Evolutionary conservation across 2,329 filamentous ascomycete species (phyloP), one percentile per base, ranked within the genome.

Genomic region (Amphichorda felina): DNA sequence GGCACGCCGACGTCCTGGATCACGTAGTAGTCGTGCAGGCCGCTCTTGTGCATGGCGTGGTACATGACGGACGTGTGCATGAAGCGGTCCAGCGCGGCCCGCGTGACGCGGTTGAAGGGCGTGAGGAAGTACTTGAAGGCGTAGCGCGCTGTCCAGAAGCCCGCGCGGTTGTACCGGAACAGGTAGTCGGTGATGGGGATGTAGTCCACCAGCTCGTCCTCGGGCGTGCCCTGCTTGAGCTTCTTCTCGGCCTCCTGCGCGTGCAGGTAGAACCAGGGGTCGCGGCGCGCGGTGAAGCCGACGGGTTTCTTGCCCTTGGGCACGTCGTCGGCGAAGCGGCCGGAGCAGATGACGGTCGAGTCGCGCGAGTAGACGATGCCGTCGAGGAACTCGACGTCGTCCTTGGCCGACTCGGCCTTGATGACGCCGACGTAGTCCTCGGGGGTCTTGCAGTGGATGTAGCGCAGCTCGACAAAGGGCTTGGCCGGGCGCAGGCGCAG

Each of bases 211-310:
- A 46, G 39, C 9, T 46, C 40, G 21, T 32, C 34, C 15, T 34
- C 19, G 13, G 46, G 28, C 25, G 44, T 30, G 31, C 37, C 31
- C 38, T 43, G 41, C 25, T 37, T 35, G 9, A 60, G 41, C 30
- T 43, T 40, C 39, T 51, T 53, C 40, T 51, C 45, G 26, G 53
- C 49, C n/a, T 63, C 53, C 42, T 72, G 56, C 2, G 71, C 79
- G 43, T 82, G 79, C 3, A 85, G 58, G 40, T 84, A 86, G 49
- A 83, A 84, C 82, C 81, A 87, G 1, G 77, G 73, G 43, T 87
- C 81, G 4, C 51, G 53, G 0, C 69, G 58, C 9, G 68, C 60
- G n/a, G 68, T 70, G 51, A 84, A 81, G 0, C 50, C 60, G 17
- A 55, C 57, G 1, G 57, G 45, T 30, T 49, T 50, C 3, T 42